phyloP scores from a whole-genome alignment of 2,329 filamentous ascomycete species.

The Alternaria longipes region DNA sequence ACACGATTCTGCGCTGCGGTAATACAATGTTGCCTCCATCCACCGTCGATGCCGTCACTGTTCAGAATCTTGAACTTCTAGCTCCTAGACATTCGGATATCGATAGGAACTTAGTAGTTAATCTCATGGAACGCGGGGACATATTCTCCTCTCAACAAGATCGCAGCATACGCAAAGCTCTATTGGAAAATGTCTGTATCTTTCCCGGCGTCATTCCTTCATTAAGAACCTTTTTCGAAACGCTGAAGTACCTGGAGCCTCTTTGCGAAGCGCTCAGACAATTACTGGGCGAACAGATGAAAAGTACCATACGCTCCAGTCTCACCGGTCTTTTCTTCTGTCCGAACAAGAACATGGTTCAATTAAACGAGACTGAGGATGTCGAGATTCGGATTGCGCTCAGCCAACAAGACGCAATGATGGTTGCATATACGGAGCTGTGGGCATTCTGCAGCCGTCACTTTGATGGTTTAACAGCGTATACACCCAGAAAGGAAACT shows the following conservation, averaged over 20 bases:
- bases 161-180: not conserved
- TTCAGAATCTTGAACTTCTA: slow-evolving; percentile 17
- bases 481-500: slow-evolving; percentile 20
- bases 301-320: slow-evolving; percentile 19
- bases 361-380: slow-evolving; percentile 15
- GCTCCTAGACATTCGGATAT: slow-evolving; percentile 16
- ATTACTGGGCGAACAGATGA: slow-evolving; percentile 20
- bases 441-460: slow-evolving; percentile 20
- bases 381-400: slow-evolving; percentile 14
- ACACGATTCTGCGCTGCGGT: slow-evolving; percentile 17
- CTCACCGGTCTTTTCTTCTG: slow-evolving; percentile 18
- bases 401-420: slow-evolving; percentile 4
- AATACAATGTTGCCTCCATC: slow-evolving; percentile 10
- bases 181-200: slow-evolving; percentile 18
- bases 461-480: slow-evolving; percentile 22
- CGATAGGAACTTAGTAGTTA: slow-evolving; percentile 12
- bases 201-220: slow-evolving; percentile 16
- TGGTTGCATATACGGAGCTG: slow-evolving; percentile 20
- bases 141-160: slow-evolving; percentile 20
- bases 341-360: slow-evolving; percentile 13
- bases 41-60: slow-evolving; percentile 15
- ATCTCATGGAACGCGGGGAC: slow-evolving; percentile 12
- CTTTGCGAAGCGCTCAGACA: slow-evolving; percentile 21
- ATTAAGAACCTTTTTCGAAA: slow-evolving; percentile 28
- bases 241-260: slow-evolving; percentile 27